Evolutionary conservation across 345 rosid genomes (phyloP).

Genomic region (Populus simonii): DNA sequence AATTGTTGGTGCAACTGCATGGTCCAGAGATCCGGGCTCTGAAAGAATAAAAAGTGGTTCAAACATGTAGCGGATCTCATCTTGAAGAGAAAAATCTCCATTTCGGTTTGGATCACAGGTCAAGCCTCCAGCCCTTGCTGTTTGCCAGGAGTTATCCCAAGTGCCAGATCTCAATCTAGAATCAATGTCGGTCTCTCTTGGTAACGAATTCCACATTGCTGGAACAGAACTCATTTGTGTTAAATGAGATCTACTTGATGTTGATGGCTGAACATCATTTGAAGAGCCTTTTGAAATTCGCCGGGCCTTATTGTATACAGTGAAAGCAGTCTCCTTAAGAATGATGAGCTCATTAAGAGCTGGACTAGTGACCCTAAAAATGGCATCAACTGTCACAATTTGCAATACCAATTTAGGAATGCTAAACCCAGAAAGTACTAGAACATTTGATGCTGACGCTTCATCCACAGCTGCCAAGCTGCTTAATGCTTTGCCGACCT

Average conservation of each 20-base stretch:
- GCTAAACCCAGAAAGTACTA: conserved; percentile 84
- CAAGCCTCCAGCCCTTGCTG: conserved; percentile 71
- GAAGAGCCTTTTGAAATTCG: conserved; percentile 76
- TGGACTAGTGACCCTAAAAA: conserved; percentile 91
- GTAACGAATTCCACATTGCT: conserved; percentile 79
- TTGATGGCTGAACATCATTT: conserved; percentile 57
- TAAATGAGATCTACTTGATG: conserved; percentile 67
- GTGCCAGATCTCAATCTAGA: conserved; percentile 65
- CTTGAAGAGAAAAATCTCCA: conserved; percentile 60
- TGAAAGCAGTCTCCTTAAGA: conserved; percentile 94
- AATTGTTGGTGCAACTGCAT: conserved; percentile 62
- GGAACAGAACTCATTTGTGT: conserved; percentile 60
- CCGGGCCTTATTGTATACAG: conserved; percentile 90
- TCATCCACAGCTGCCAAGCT: conserved; percentile 84
- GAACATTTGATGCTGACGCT: conserved; percentile 71
- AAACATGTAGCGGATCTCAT: conserved; percentile 72
- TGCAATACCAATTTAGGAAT: conserved; percentile 82
- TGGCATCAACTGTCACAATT: conserved; percentile 81
- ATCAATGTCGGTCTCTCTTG: conserved; percentile 92
- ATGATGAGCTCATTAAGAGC: conserved; percentile 73
- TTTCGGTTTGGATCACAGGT: conserved; percentile 74
- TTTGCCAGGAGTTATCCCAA: conserved; percentile 94
- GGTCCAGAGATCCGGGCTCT: conserved; percentile 89
- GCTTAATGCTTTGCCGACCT: conserved; percentile 86
- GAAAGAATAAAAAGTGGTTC: conserved; percentile 97